Evolutionary conservation across 2,329 filamentous ascomycete species (phyloP), one percentile per base, ranked within the genome.

Genomic region (Elsinoe fawcettii): DNA sequence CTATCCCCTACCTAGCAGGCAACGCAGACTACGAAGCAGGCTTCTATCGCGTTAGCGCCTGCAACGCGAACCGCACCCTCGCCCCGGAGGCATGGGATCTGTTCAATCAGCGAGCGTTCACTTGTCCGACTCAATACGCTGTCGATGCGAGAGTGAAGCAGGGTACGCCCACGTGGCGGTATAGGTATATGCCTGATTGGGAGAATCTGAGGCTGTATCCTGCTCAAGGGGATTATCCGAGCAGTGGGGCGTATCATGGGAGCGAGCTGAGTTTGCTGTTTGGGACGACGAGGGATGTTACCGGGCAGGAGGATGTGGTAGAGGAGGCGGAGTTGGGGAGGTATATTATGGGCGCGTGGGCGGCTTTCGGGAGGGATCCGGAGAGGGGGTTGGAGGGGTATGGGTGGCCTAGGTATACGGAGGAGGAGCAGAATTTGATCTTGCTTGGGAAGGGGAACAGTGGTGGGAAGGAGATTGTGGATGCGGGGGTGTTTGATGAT

Each of bases 141-240:
- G 74, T 71, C 4, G 57, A 61, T 2, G 69, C 70, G 2, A 71
- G 74, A 4, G 63, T 62, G 1, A 51, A 51, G 1, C 62, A 71
- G 22, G 67, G 64, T 5, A 68, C 76, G 2, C 67, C 74, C 0
- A 64, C 71, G 8, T 80, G 74, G 73, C 68, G 69, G 2, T 78
- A 74, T 51, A 73, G 76, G 30, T 80, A 77, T 62, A 69, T 75
- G 43, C 76, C 71, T 16, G 75, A 79, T 61, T 80, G 75, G 73
- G 61, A 73, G 23, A 80, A 78, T 57, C 73, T 74, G 1, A 67
- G 74, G 0, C 65, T 80, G 25, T 53, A 53, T 18, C 7, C n/a
- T 8, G 49, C 49, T 5, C 22, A 2, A 30, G 30, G 30, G 8
- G 49, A 30, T 6, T 77, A 74, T 55, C 68, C 70, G 0, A 70